Evolutionary conservation across 495 filamentous ascomycete genomes (phyloP).

Genomic region (Neurospora tetrasperma): DNA sequence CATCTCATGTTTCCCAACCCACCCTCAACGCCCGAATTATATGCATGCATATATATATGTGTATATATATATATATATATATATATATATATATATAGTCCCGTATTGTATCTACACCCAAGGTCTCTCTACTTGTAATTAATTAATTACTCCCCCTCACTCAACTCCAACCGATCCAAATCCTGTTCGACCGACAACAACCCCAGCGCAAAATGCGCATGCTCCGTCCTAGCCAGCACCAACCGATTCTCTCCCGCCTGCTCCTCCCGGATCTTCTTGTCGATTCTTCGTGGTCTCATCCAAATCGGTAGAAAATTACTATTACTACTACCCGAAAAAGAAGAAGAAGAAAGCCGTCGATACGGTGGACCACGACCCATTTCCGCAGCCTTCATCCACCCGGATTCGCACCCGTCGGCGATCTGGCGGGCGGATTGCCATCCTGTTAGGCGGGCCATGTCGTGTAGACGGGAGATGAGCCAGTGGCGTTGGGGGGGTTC

Average conservation of each 20-base stretch:
- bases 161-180: constrained; percentile 37
- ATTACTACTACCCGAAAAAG: neutral
- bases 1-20: neutral
- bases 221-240: constrained; percentile 38
- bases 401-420: constrained; percentile 69
- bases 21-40: neutral
- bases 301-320: constrained; percentile 14
- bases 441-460: constrained; percentile 71
- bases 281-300: constrained; percentile 31
- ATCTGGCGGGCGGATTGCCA: constrained; percentile 77
- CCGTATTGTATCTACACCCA: too few species aligned
- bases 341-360: constrained; percentile 21
- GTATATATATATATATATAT: too few species aligned
- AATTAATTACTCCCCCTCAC: constrained; percentile 4
- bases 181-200: constrained; percentile 42
- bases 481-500: constrained; percentile 62
- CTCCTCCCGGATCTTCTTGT: constrained; percentile 31
- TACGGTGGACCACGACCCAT: constrained; percentile 70
- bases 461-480: constrained; percentile 59
- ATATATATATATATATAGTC: too few species aligned
- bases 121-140: too few species aligned
- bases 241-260: constrained; percentile 23
- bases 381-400: constrained; percentile 64
- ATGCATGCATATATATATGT: too few species aligned
- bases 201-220: constrained; percentile 44